Evolutionary conservation across 371 early-diverging fungal genomes (phyloP).

Genomic region (Haplosporangium sp.): DNA sequence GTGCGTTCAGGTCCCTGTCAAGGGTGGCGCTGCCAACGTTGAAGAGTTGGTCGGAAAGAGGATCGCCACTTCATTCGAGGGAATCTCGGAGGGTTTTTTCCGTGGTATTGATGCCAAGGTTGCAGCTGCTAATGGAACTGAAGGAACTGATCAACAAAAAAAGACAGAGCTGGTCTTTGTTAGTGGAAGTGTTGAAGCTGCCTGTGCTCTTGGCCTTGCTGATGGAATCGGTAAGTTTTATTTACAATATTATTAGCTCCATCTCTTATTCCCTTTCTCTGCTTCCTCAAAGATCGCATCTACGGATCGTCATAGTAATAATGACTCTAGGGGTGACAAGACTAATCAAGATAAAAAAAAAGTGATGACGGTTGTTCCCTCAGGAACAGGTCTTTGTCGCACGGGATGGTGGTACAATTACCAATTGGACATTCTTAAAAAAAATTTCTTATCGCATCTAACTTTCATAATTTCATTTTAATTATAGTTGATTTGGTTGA

Average conservation of each 20-base stretch:
- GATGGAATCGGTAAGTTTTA: slow-evolving; percentile 91
- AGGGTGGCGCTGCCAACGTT: slow-evolving; percentile 59
- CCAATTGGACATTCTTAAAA: slow-evolving; percentile 4
- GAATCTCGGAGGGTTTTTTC: slow-evolving; percentile 75
- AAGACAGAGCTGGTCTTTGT: slow-evolving; percentile 86
- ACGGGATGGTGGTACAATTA: slow-evolving; percentile 8
- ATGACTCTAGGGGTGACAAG: not conserved
- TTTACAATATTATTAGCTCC: not conserved
- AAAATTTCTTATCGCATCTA: slow-evolving; percentile 15
- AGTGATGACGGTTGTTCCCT: slow-evolving; percentile 2
- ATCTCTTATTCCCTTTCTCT: not conserved
- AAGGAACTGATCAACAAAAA: slow-evolving; percentile 41
- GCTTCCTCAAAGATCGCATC: not conserved
- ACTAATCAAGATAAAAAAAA: too few relatives aligned
- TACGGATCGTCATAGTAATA: not conserved
- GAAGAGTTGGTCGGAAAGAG: slow-evolving; percentile 90
- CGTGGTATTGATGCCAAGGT: slow-evolving; percentile 70
- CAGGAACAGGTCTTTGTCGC: slow-evolving; percentile 2
- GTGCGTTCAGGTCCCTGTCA: slow-evolving; percentile 83
- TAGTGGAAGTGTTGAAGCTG: slow-evolving; percentile 95
- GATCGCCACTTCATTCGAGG: slow-evolving; percentile 93
- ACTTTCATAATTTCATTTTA: not conserved
- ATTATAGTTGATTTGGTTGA: slow-evolving; percentile 78
- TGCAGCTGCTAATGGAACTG: slow-evolving; percentile 57
- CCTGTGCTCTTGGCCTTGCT: slow-evolving; percentile 95